Base-by-base conservation (phyloP, 2,329 filamentous ascomycete genomes). In the Fusarium siculi region DNA sequence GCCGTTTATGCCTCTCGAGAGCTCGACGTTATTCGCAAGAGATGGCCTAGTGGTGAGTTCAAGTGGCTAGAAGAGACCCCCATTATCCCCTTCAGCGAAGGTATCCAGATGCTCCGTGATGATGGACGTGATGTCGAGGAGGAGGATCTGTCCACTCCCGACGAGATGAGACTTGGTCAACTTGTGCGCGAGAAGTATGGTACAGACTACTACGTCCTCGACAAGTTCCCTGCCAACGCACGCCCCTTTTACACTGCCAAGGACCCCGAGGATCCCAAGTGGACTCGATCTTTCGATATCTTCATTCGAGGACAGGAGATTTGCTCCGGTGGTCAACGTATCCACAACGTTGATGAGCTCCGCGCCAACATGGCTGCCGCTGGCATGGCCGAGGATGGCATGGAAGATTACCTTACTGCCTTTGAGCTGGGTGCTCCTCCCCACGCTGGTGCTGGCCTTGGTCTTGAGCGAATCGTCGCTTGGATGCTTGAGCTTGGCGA, bases 281-380 rank as follows among this genome's bases (percentile, higher is more conserved):
- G 91, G 80, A 98, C 95, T 56, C 97, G 97, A 80, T 97, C 95
- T 0, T 98, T 97, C 77, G 95, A 98, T 80, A 97, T 98, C 65
- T 98, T 98, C 84, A 88, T 97, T 47, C 92, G 95, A 36, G 95
- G 95, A 1, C 95, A 98, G 79, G 95, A 98, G 81, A 96, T 98
- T 64, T 91, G 96, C 50, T 96, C 94, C 2, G 95, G 95, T 76
- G 95, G 95, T 12, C 95, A 98, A 82, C 94, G 95, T 89, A 97
- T 98, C 72, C 93, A 98, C 80, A 91, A 96, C 70, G 88, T 93
- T 0, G 84, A 87, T 9, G 88, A 93, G 79, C 86, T 98, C n/a
- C 88, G 92, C 49, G 88, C 92, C 76, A 93, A 92, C 79, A 95
- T 98, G 93, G 87, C 88, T 67, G 88, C 89, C 53, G 87, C 90